Conservation (phyloP, 2,329 filamentous ascomycete species). For the Coniosporium uncinatum region DNA sequence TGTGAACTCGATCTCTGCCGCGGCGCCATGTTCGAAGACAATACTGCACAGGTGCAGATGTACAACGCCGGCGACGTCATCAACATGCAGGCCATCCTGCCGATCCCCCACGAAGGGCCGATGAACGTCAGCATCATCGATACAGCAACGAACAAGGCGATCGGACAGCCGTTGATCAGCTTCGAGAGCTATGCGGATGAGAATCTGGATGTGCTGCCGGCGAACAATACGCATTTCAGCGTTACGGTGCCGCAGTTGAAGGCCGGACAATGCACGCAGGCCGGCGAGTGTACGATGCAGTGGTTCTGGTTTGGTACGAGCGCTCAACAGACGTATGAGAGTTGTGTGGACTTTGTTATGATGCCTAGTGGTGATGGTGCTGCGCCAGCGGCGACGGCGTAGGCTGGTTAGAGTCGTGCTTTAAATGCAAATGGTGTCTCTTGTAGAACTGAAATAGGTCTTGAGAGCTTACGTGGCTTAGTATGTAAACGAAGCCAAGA, state of each 20-base stretch:
- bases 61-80: constrained; percentile 45
- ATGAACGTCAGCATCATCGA: constrained; percentile 56
- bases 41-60: constrained; percentile 43
- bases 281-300: constrained; percentile 36
- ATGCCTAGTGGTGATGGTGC: background rate
- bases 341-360: constrained; percentile 50
- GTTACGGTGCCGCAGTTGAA: constrained; percentile 48
- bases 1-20: constrained; percentile 53
- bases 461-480: no score
- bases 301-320: constrained; percentile 55
- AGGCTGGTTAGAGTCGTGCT: no score
- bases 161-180: constrained; percentile 46
- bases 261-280: constrained; percentile 35
- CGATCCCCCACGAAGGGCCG: constrained; percentile 46
- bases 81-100: constrained; percentile 38
- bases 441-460: no score
- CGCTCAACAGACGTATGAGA: constrained; percentile 56
- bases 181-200: constrained; percentile 51
- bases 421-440: no score
- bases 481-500: no score
- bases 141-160: constrained; percentile 42
- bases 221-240: constrained; percentile 41
- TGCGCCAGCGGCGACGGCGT: background rate
- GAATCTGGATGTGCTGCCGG: constrained; percentile 27
- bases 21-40: constrained; percentile 51